Conservation (phyloP, 2,329 filamentous ascomycete genomes). For the Thielaviopsis cerberus region DNA sequence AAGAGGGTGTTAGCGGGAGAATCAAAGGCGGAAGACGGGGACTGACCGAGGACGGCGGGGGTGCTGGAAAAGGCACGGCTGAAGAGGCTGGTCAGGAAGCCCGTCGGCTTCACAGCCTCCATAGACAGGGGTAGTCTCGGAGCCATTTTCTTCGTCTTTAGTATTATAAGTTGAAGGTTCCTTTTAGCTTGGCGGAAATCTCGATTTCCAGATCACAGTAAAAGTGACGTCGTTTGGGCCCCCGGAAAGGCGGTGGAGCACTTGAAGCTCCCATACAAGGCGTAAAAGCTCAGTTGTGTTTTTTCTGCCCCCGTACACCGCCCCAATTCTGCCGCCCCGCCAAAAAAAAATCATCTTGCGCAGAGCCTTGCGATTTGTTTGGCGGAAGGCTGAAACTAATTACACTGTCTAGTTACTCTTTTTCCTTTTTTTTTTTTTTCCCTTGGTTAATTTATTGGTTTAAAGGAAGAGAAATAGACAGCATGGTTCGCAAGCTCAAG, state of each 20-base stretch:
- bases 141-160: background rate
- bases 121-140: conserved; percentile 3
- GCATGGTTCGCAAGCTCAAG: conserved; percentile 96
- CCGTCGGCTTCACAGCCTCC: conserved; percentile 1
- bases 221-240: background rate
- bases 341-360: conserved; percentile 9
- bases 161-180: background rate
- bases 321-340: conserved; percentile 7
- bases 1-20: conserved; percentile 3
- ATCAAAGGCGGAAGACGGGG: background rate
- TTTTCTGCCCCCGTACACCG: conserved; percentile 8
- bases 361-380: background rate
- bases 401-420: background rate
- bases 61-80: conserved; percentile 6
- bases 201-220: no score
- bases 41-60: background rate
- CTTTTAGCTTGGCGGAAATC: background rate
- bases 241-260: background rate
- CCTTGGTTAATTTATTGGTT: background rate
- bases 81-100: conserved; percentile 3
- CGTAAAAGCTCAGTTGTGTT: background rate
- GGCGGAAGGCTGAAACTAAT: background rate
- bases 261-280: background rate
- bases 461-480: conserved; percentile 17
- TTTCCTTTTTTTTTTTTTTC: background rate